Conservation (phyloP, 805 yeast species). For the Jamesozyma gamospora region DNA sequence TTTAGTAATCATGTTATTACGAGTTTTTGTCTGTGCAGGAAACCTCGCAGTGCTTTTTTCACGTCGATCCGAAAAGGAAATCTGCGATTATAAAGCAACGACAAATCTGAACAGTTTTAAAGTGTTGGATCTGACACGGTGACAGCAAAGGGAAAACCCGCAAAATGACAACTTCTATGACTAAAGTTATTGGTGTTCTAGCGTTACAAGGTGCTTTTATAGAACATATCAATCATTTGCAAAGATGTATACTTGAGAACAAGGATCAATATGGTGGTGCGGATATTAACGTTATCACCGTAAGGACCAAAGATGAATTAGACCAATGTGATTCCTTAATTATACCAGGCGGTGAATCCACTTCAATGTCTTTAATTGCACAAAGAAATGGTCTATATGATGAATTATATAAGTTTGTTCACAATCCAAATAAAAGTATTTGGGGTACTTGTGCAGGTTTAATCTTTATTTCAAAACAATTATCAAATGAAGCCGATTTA, state of each 20-base stretch:
- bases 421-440: conserved; percentile 40
- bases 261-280: conserved; percentile 21
- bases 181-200: conserved; percentile 47
- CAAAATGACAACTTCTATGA: background rate
- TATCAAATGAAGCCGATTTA: conserved; percentile 42
- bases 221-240: conserved; percentile 52
- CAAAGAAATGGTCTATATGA: conserved; percentile 50
- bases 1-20: too few relatives aligned
- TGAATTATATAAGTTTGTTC: conserved; percentile 43
- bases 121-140: too few relatives aligned
- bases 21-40: too few relatives aligned
- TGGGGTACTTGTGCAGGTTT: conserved; percentile 90
- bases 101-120: too few relatives aligned
- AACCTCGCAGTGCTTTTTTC: too few relatives aligned
- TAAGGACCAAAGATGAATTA: conserved; percentile 45
- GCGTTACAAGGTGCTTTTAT: conserved; percentile 73
- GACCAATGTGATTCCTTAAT: conserved; percentile 46
- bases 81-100: too few relatives aligned
- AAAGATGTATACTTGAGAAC: conserved; percentile 25
- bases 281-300: conserved; percentile 32
- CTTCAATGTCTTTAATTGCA: conserved; percentile 61
- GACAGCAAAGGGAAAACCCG: too few relatives aligned
- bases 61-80: too few relatives aligned
- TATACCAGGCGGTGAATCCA: conserved; percentile 63
- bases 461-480: conserved; percentile 49